phyloP scores from a whole-genome alignment of 805 yeast genomes.

The Zygotorulaspora florentina region DNA sequence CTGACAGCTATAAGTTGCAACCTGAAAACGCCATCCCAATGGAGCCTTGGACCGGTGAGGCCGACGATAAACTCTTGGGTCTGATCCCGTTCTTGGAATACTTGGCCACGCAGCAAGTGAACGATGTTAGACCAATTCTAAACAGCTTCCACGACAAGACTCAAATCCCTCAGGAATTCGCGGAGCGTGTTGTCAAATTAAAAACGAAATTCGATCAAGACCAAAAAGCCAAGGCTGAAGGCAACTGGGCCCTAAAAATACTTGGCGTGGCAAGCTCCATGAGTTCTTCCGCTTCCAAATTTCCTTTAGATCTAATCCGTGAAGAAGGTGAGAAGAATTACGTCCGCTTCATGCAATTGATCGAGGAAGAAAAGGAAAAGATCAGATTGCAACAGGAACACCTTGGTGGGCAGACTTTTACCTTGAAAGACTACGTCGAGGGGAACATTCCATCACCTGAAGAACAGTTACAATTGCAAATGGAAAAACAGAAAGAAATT shows the following conservation, averaged over 20 bases:
- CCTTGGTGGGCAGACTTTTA: constrained; percentile 75
- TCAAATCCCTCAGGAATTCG: constrained; percentile 73
- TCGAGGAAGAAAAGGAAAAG: constrained; percentile 76
- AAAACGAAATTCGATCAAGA: constrained; percentile 67
- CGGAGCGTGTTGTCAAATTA: constrained; percentile 67
- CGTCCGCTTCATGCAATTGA: constrained; percentile 71
- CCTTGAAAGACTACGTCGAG: constrained; percentile 78
- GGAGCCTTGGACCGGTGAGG: constrained; percentile 79
- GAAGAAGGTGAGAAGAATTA: constrained; percentile 91
- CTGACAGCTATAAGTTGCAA: constrained; percentile 69
- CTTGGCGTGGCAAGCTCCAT: constrained; percentile 49
- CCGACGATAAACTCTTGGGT: constrained; percentile 73
- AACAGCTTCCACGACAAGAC: constrained; percentile 63
- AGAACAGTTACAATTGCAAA: constrained; percentile 45
- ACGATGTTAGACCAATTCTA: constrained; percentile 87
- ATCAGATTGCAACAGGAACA: constrained; percentile 66
- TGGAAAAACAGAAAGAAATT: constrained; percentile 41
- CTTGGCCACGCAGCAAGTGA: constrained; percentile 77
- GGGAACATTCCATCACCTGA: constrained; percentile 80
- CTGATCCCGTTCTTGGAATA: constrained; percentile 93
- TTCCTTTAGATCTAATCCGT: constrained; percentile 81
- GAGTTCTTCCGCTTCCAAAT: constrained; percentile 36
- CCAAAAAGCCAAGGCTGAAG: constrained; percentile 40
- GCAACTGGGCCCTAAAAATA: constrained; percentile 53
- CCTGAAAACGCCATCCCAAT: constrained; percentile 92